Conservation (phyloP, 2,329 filamentous ascomycete species). For the Pseudogymnoascus sp. region DNA sequence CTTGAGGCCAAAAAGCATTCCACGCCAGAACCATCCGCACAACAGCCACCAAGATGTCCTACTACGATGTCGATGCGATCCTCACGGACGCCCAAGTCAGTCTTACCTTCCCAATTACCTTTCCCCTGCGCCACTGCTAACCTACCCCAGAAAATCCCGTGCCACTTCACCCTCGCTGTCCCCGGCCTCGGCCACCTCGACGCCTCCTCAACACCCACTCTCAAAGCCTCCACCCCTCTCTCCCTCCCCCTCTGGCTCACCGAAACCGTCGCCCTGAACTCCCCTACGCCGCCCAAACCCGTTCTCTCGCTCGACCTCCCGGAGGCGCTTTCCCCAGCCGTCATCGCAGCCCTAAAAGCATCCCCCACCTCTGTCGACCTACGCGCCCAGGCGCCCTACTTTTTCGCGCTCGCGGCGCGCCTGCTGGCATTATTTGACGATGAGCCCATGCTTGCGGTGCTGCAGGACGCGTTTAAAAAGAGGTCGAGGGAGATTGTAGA, state of each 20-base stretch:
- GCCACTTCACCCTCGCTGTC: constrained; percentile 86
- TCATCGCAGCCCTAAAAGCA: constrained; percentile 84
- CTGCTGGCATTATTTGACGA: constrained; percentile 77
- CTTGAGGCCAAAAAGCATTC: neutral
- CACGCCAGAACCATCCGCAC: neutral
- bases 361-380: constrained; percentile 81
- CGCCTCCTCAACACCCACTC: constrained; percentile 62
- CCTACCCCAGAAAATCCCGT: constrained; percentile 72
- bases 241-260: constrained; percentile 89
- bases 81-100: constrained; percentile 73
- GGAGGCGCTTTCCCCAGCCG: constrained; percentile 65
- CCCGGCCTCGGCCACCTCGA: constrained; percentile 84
- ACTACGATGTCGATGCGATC: constrained; percentile 81
- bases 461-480: constrained; percentile 72
- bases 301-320: constrained; percentile 79
- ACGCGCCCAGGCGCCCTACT: constrained; percentile 75
- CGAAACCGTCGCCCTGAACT: constrained; percentile 78
- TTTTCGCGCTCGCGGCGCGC: constrained; percentile 76
- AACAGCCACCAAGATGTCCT: constrained; percentile 49
- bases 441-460: constrained; percentile 66
- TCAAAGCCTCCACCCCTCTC: constrained; percentile 74
- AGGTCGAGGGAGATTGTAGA: constrained; percentile 78
- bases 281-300: constrained; percentile 39
- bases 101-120: neutral
- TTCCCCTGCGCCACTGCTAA: constrained; percentile 5